These are phyloP conservation scores for Solanum pinnatisectum DNA, from an alignment of 257 asterid species.

Conservation along the genomic window DNA sequence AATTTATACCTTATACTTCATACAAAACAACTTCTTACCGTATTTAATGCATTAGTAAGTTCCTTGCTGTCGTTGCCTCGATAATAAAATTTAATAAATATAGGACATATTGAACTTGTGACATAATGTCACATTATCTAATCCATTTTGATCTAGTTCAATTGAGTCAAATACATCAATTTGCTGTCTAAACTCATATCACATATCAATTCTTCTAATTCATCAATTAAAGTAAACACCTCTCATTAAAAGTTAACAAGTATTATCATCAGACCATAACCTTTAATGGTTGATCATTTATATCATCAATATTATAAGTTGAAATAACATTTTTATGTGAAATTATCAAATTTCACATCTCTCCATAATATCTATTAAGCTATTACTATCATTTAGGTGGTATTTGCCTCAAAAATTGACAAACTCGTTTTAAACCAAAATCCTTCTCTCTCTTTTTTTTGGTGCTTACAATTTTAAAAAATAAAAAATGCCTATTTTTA, in stretches of 20 bases:
- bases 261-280: rapidly evolving
- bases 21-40: rapidly evolving
- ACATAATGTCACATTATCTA: neutral
- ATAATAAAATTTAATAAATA: neutral
- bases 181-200: neutral
- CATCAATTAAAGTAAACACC: too few species aligned
- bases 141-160: neutral
- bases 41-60: too few species aligned
- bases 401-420: neutral
- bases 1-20: too few species aligned
- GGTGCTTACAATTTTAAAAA: neutral
- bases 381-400: neutral
- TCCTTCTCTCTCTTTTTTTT: neutral
- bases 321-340: neutral
- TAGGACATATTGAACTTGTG: rapidly evolving
- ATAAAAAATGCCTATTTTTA: neutral
- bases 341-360: neutral
- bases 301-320: neutral
- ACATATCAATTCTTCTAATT: neutral
- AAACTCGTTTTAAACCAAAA: neutral
- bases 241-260: too few species aligned
- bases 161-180: rapidly evolving
- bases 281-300: too few species aligned
- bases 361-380: neutral
- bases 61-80: rapidly evolving